A percentile compares a stretch with the other conserved stretches of the same genome.
These are phyloP conservation scores for Chlorella sp. DNA, from an alignment of 139 green algal genomes.

Conservation along the genomic window DNA sequence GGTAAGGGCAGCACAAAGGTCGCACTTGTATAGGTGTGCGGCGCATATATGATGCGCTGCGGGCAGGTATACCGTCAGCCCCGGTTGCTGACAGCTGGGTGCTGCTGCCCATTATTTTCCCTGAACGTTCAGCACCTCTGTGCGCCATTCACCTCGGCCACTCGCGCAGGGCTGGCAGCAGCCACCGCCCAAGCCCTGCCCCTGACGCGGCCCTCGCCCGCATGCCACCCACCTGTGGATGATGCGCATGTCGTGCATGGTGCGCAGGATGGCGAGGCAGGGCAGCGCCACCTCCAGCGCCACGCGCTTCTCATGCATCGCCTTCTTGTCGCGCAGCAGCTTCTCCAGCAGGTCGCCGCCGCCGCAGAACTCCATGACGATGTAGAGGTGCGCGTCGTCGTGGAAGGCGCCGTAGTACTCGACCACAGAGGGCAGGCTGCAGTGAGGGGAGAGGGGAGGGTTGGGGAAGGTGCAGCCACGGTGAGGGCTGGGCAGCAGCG, in stretches of 20 bases:
- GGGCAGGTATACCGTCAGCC: not conserved
- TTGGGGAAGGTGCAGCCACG: not conserved
- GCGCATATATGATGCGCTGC: not conserved
- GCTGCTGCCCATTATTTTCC: too few relatives aligned
- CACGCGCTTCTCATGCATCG: conserved; percentile 67
- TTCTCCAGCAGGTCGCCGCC: conserved; percentile 71
- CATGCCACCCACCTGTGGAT: conserved; percentile 63
- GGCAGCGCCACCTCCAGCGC: conserved; percentile 57
- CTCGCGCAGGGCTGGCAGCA: too few relatives aligned
- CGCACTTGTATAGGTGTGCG: not conserved
- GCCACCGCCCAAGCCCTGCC: too few relatives aligned
- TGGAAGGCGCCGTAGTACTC: conserved; percentile 70
- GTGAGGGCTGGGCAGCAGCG: not conserved
- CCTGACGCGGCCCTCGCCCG: too few relatives aligned
- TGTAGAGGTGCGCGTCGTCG: conserved; percentile 67
- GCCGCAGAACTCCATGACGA: conserved; percentile 80
- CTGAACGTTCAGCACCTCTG: too few relatives aligned
- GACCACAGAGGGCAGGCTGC: conserved; percentile 65
- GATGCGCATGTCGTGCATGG: conserved; percentile 67
- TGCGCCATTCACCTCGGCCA: too few relatives aligned
- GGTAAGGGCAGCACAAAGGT: not conserved
- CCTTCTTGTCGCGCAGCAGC: conserved; percentile 64
- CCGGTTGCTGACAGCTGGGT: too few relatives aligned
- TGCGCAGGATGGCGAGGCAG: conserved; percentile 58
- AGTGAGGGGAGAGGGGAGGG: not conserved